Conservation (phyloP, 1,139 yeast genomes). For the Diutina neorugosa region DNA sequence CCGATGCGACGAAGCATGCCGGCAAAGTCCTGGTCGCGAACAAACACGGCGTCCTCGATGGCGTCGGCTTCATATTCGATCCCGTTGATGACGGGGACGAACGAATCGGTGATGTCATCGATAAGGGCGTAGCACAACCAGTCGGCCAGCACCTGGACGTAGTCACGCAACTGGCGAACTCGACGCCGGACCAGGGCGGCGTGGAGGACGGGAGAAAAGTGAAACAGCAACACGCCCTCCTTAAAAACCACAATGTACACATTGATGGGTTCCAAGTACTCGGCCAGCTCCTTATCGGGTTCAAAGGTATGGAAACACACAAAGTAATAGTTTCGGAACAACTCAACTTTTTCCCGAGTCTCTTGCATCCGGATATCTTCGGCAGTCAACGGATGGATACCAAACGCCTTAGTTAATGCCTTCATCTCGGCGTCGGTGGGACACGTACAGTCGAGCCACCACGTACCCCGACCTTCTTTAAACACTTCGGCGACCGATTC, state of each 20-base stretch:
- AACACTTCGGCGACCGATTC: slow-evolving; percentile 58
- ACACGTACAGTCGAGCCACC: slow-evolving; percentile 71
- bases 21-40: slow-evolving; percentile 17
- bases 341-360: slow-evolving; percentile 75
- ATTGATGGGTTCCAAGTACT: slow-evolving; percentile 76
- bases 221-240: slow-evolving; percentile 77
- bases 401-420: slow-evolving; percentile 54
- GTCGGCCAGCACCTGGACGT: slow-evolving; percentile 78
- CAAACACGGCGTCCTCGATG: slow-evolving; percentile 62
- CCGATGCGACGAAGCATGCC: slow-evolving; percentile 74
- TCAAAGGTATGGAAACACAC: slow-evolving; percentile 79
- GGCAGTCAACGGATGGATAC: slow-evolving; percentile 76
- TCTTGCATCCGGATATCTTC: slow-evolving; percentile 81
- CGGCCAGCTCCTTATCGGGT: slow-evolving; percentile 64
- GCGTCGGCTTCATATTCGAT: slow-evolving; percentile 88
- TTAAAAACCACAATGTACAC: slow-evolving; percentile 82
- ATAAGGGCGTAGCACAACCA: slow-evolving; percentile 91
- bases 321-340: slow-evolving; percentile 63
- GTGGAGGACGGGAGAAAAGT: slow-evolving; percentile 70
- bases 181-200: slow-evolving; percentile 85
- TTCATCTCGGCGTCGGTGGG: slow-evolving; percentile 64
- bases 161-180: slow-evolving; percentile 80
- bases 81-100: slow-evolving; percentile 80
- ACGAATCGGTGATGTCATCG: slow-evolving; percentile 89
- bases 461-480: slow-evolving; percentile 44